Evolutionary conservation across 495 filamentous ascomycete genomes (phyloP).

Genomic region (Cetradonia linearis): DNA sequence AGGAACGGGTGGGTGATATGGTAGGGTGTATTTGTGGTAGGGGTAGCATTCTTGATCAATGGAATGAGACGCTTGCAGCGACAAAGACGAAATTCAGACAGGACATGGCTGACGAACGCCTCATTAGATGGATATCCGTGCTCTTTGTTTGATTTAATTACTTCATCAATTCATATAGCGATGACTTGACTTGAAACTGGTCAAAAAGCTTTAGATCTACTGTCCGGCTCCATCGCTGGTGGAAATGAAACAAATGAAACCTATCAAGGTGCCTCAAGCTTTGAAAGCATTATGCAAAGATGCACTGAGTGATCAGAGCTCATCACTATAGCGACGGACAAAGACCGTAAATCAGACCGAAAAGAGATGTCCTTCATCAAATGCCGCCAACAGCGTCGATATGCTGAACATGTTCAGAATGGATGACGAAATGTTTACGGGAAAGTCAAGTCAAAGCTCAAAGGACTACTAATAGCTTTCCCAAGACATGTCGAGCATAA

Average conservation of each 20-base stretch:
- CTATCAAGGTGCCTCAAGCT: neutral
- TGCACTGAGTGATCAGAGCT: no score
- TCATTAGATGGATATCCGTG: neutral
- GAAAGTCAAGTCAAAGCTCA: neutral
- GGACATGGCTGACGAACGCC: neutral
- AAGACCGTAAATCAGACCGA: neutral
- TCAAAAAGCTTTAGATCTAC: neutral
- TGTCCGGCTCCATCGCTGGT: neutral
- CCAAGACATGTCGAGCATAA: neutral
- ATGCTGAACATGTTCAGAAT: neutral
- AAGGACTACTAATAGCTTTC: neutral
- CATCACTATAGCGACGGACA: neutral
- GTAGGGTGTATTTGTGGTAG: neutral
- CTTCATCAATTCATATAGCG: neutral
- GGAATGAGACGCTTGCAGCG: constrained; percentile 19
- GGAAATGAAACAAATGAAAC: constrained; percentile 3
- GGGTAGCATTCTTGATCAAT: constrained; percentile 5
- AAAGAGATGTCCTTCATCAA: neutral
- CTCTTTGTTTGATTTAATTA: neutral
- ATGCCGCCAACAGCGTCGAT: neutral
- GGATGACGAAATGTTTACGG: neutral
- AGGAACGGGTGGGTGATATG: neutral
- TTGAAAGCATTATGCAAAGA: neutral
- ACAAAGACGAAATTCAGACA: constrained; percentile 15
- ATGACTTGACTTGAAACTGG: neutral